Percentiles rank a stretch among this genome's conserved stretches.
These are phyloP conservation scores for Pouteria campechiana DNA, from an alignment of 179 eudicot species.

Conservation along the genomic window DNA sequence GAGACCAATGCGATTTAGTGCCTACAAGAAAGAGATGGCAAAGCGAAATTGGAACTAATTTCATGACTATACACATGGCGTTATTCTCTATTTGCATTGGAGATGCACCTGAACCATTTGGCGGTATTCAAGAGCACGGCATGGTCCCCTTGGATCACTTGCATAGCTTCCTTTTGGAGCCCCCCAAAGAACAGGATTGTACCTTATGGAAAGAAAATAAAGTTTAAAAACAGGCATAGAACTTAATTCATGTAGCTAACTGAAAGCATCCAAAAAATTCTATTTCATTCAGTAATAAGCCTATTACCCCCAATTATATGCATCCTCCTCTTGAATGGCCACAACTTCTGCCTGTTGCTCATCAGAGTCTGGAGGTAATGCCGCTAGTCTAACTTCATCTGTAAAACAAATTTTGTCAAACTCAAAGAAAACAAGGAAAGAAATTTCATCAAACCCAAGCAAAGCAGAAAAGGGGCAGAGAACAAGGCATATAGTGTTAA, in stretches of 20 bases:
- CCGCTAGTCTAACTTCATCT: slow-evolving; percentile 54
- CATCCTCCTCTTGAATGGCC: slow-evolving; percentile 76
- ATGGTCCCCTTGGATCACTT: slow-evolving; percentile 68
- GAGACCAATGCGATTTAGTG: slow-evolving; percentile 71
- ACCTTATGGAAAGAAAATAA: slow-evolving; percentile 22
- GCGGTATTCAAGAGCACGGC: slow-evolving; percentile 71
- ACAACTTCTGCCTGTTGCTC: slow-evolving; percentile 85
- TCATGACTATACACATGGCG: background rate
- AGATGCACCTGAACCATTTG: slow-evolving; percentile 79
- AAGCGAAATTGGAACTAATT: background rate
- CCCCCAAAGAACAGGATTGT: slow-evolving; percentile 96
- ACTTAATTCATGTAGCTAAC: no score
- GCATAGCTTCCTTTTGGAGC: slow-evolving; percentile 99
- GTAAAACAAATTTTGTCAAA: background rate
- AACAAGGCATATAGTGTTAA: no score
- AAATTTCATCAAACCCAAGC: background rate
- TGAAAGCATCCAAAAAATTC: no score
- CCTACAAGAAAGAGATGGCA: slow-evolving; percentile 32
- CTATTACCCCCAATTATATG: slow-evolving; percentile 94
- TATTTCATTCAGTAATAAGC: background rate
- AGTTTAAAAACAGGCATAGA: no score
- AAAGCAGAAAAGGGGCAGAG: background rate
- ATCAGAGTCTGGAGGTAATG: slow-evolving; percentile 85
- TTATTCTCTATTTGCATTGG: background rate
- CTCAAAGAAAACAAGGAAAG: background rate